Evolutionary conservation across 139 green algal genomes (phyloP), one percentile per base, ranked within the genome.

Genomic region (Picochlorum sp.): DNA sequence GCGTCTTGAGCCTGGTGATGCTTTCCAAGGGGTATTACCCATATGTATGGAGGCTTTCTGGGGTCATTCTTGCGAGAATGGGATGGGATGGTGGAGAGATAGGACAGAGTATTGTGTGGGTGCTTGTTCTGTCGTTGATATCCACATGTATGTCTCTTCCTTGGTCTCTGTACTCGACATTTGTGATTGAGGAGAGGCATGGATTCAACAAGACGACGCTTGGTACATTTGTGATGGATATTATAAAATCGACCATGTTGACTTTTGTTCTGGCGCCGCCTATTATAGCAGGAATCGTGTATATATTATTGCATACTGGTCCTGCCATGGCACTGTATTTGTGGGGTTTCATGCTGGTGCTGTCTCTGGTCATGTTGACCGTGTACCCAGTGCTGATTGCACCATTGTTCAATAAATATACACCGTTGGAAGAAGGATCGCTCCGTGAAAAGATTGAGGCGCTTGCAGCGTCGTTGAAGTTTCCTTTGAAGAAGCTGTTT

Each of bases 181-280:
- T 94, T 71, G 76, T 88, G 2, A 56, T 94, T 2, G 86, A 94
- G 60, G 44, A 85, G 31, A 63, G 69, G 10, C 90, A 96, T 60
- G 90, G 90, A 41, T 96, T 96, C 82, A 96, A 96, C 85, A 91
- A 90, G 63, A 86, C 89, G 65, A 94, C 83, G 0, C 24, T 60
- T n/a, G 20, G 41, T 4, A 73, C 91, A 1, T 96, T 90, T 57
- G 26, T 90, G 1, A 69, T 50, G 2, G 89, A 96, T 65, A 28
- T 77, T 9, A 3, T 88, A 37, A 94, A 87, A 45, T 64, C 45
- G 55, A 63, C 79, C 4, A 23, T 83, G 16, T 62, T 96, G 16
- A 80, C 64, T 6, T 11, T 58, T 2, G 57, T 91, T 24, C 41
- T 96, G 4, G 8, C 80, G 44, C 90, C 90, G 6, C 90, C 86